Conservation (phyloP, 2,329 filamentous ascomycete genomes). For the Domatiomyces catenatus region DNA sequence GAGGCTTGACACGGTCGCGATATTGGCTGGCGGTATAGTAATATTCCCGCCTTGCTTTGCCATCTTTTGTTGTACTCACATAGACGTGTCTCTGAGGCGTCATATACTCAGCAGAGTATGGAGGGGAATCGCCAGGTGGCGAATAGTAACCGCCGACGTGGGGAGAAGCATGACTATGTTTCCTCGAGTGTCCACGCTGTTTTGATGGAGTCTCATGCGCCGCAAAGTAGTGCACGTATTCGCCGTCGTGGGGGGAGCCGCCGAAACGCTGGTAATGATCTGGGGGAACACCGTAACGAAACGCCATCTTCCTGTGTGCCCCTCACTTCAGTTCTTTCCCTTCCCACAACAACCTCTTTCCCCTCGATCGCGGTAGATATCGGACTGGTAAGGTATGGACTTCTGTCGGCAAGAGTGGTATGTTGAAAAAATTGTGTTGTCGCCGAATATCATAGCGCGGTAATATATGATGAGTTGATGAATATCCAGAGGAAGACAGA, state of each 20-base stretch:
- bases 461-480: constrained; percentile 2
- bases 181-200: constrained; percentile 34
- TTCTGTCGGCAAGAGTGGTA: constrained; percentile 11
- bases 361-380: constrained; percentile 16
- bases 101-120: constrained; percentile 36
- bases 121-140: constrained; percentile 29
- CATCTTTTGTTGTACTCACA: constrained; percentile 42
- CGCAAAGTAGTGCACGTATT: constrained; percentile 18
- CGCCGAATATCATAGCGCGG: constrained; percentile 18
- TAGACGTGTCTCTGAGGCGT: constrained; percentile 41
- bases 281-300: constrained; percentile 16
- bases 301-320: constrained; percentile 10
- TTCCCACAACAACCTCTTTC: constrained; percentile 3
- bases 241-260: constrained; percentile 20
- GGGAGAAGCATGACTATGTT: constrained; percentile 38
- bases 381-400: constrained; percentile 8
- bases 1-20: constrained; percentile 23
- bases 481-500: constrained; percentile 10
- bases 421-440: constrained; percentile 12
- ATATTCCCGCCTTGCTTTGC: constrained; percentile 11
- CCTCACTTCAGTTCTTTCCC: neutral
- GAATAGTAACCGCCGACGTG: constrained; percentile 25
- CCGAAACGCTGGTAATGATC: constrained; percentile 20
- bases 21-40: constrained; percentile 29
- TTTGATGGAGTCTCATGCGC: constrained; percentile 27